phyloP scores from a whole-genome alignment of 306 rosid genomes.

The Dryas drummondii region DNA sequence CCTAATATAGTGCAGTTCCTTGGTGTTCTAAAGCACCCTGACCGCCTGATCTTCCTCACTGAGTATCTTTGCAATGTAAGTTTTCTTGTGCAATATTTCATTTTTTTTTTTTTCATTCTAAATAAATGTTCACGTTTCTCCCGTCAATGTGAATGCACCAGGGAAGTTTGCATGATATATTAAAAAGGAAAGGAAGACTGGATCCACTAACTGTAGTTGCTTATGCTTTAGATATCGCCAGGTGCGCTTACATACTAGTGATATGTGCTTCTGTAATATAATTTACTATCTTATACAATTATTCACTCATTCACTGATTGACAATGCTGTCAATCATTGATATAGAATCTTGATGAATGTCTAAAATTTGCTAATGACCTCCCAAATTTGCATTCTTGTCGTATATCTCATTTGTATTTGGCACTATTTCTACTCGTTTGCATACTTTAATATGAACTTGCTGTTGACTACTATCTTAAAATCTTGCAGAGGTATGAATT shows the following conservation, averaged over 20 bases:
- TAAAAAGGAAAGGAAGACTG: constrained; percentile 32
- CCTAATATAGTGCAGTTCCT: constrained; percentile 38
- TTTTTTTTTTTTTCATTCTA: no score
- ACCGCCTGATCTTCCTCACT: constrained; percentile 34
- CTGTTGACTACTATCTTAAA: not conserved
- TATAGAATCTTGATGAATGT: not conserved
- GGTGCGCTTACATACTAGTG: not conserved
- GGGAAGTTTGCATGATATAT: constrained; percentile 40
- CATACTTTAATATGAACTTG: not conserved
- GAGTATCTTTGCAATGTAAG: constrained; percentile 33
- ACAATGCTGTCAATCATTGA: not conserved
- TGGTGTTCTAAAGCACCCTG: constrained; percentile 28
- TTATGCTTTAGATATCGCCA: constrained; percentile 35
- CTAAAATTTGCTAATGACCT: not conserved
- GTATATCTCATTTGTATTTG: not conserved
- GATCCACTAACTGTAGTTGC: constrained; percentile 20
- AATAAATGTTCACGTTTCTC: not conserved
- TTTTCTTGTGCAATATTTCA: not conserved
- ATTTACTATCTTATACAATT: not conserved
- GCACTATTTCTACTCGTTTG: not conserved
- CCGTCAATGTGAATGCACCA: not conserved
- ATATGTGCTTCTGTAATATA: not conserved
- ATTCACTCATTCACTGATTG: not conserved
- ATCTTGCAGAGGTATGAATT: constrained; percentile 36
- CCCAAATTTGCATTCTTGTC: not conserved